Base-by-base conservation (phyloP, 1,284 basidiomycete genomes). In the Ceratorhiza oryzae-sativae region DNA sequence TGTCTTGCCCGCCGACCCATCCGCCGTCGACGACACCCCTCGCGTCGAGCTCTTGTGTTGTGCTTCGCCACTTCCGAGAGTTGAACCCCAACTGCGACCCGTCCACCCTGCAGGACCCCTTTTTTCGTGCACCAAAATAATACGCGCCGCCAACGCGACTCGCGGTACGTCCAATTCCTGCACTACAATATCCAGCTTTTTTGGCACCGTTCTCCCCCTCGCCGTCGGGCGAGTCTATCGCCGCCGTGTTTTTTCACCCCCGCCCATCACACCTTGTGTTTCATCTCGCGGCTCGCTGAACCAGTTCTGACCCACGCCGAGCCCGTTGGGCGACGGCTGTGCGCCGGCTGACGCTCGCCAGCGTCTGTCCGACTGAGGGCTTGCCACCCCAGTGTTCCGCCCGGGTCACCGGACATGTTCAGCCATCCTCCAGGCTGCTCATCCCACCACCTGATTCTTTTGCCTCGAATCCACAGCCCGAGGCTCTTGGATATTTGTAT, bases 21-120 rank as follows among this genome's bases (percentile, higher is more conserved):
- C 60, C 20, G 32, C 30, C 45, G n/a, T 8, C 5, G 25, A 34
- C 34, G 27, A 20, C 34, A n/a, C 25, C 23, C 36, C 42, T 34
- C 36, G 25, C 34, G 42, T 34, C 36, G 58, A 6, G 58, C 58
- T 27, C 3, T 23, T 20, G 6, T 4, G 10, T 42, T 60, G 34
- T 45, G 20, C 36, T 45, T 41, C 4, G 32, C 58, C 58, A 42
- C 58, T 45, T 41, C 62, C 48, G n/a, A 36, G 2, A 65, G n/a
- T 18, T 51, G 48, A 53, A 65, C 62, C 62, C 62, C 62, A 53
- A 65, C 62, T 45, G n/a, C 48, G 62, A 65, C 62, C 46, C 46
- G 62, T 65, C 62, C 62, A 65, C 62, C 60, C 62, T 65, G 62
- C 62, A 65, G 62, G 62, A 65, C 62, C 62, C 62, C 48, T 53